Evolutionary conservation across 2,329 filamentous ascomycete species (phyloP).

Genomic region (Microcera coccophila): DNA sequence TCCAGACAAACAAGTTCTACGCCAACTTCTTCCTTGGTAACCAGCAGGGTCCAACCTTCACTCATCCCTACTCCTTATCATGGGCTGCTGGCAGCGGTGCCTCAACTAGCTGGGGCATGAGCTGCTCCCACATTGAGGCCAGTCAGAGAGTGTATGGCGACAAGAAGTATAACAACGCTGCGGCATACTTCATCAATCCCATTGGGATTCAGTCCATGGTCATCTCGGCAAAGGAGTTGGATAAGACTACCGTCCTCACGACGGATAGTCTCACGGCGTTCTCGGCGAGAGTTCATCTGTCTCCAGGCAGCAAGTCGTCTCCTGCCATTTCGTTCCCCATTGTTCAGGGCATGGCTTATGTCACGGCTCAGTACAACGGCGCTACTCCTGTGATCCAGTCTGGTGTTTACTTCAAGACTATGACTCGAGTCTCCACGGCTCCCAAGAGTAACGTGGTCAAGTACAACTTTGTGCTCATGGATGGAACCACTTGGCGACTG

Average conservation of each 20-base stretch:
- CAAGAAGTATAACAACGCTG: slow-evolving; percentile 52
- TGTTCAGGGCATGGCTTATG: slow-evolving; percentile 84
- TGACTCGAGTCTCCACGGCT: slow-evolving; percentile 55
- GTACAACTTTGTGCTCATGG: slow-evolving; percentile 68
- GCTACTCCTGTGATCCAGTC: slow-evolving; percentile 70
- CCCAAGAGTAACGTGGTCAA: slow-evolving; percentile 67
- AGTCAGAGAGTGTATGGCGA: slow-evolving; percentile 65
- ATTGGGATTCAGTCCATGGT: slow-evolving; percentile 77
- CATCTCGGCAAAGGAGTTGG: slow-evolving; percentile 74
- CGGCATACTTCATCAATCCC: slow-evolving; percentile 74
- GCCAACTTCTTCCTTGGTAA: slow-evolving; percentile 74
- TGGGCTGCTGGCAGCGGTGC: slow-evolving; percentile 63
- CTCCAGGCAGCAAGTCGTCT: slow-evolving; percentile 45
- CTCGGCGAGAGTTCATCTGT: slow-evolving; percentile 65
- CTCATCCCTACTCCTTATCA: slow-evolving; percentile 68
- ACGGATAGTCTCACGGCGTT: slow-evolving; percentile 53
- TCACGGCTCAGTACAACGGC: slow-evolving; percentile 72
- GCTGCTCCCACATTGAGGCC: slow-evolving; percentile 68
- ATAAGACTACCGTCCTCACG: slow-evolving; percentile 53
- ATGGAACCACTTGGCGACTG: slow-evolving; percentile 72
- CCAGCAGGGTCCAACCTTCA: slow-evolving; percentile 67
- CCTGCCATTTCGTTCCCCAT: slow-evolving; percentile 72
- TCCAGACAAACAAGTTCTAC: slow-evolving; percentile 78
- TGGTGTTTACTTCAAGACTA: slow-evolving; percentile 66
- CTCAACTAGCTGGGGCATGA: slow-evolving; percentile 70